Base-by-base conservation (phyloP, 768 basidiomycete species). In the Peribolospora kevripleyi region DNA sequence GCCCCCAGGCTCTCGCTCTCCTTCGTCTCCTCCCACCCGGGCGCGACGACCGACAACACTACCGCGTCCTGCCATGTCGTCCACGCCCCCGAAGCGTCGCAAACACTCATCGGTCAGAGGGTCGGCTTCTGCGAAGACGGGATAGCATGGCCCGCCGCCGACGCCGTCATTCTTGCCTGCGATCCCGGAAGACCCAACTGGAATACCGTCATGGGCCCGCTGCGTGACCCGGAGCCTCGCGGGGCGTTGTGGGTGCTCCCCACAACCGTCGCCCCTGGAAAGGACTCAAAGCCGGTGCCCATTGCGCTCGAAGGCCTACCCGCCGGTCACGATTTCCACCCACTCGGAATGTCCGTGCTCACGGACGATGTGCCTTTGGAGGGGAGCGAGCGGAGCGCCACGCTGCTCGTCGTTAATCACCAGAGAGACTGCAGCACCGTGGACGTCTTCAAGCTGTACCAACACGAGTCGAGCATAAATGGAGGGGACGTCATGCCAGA, bases 191-290 rank as follows among this genome's bases (percentile, higher is more conserved):
- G 71, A 66, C 72, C 72, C 58, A 64, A 70, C 38, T 84, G 82
- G 82, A 84, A 84, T 63, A 82, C 81, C 6, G 81, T 72, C 42
- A 65, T 66, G 64, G 82, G 82, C 0, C 81, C 82, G 5, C 63
- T 84, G 51, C 65, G 58, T 0, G 67, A 81, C 60, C 79, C 81
- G 2, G 61, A 67, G 4, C 75, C 76, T 4, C 72, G 65, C n/a
- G 82, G 79, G 0, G 68, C 71, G 3, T 67, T 84, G 36, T 84
- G 81, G 74, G 50, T 81, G 11, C 6, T 61, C 4, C 74, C 78
- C 13, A 51, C 60, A 9, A 60, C 64, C 65, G 38, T 65, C 68
- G 3, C 55, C 60, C 6, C 63, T 6, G 39, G 38, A 6, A 61
- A 59, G 7, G 43, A 60, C 7, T 14, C 50, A 2, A 59, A 63